Evolutionary conservation across 75 land plant species (phyloP).

Genomic region (Selaginella moellendorffii): DNA sequence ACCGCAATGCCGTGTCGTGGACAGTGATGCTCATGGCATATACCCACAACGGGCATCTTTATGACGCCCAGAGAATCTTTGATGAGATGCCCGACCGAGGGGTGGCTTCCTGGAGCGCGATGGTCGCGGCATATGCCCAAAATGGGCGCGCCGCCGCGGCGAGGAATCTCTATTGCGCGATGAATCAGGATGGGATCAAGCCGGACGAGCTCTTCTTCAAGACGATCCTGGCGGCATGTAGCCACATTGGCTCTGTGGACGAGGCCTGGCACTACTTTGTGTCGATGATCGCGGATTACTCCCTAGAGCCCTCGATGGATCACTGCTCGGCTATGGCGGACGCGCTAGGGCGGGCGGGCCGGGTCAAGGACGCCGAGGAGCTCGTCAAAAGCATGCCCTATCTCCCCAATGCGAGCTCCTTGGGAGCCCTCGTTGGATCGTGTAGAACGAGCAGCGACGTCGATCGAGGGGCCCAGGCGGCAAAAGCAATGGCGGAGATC

Average conservation of each 20-base stretch:
- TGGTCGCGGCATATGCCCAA: too few relatives aligned
- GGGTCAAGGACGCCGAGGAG: slow-evolving; percentile 20
- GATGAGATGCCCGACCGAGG: too few relatives aligned
- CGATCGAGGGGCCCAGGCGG: too few relatives aligned
- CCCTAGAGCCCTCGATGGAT: slow-evolving; percentile 16
- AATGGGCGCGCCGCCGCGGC: too few relatives aligned
- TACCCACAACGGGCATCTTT: too few relatives aligned
- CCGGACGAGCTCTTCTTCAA: slow-evolving; percentile 21
- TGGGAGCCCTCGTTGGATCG: slow-evolving; percentile 30
- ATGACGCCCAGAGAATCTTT: too few relatives aligned
- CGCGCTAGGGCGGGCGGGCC: slow-evolving; percentile 21
- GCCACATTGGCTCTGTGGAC: slow-evolving; percentile 19
- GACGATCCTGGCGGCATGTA: slow-evolving; percentile 18
- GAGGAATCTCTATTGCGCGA: too few relatives aligned
- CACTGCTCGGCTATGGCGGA: slow-evolving; percentile 29
- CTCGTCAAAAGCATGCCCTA: slow-evolving; percentile 16
- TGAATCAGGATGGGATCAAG: slow-evolving; percentile 2
- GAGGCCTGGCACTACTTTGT: slow-evolving; percentile 14
- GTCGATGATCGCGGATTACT: slow-evolving; percentile 15
- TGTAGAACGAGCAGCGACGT: too few relatives aligned
- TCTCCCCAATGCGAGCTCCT: slow-evolving; percentile 10
- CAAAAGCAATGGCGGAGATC: too few relatives aligned
- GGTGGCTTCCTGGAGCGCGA: too few relatives aligned
- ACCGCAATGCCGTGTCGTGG: too few relatives aligned
- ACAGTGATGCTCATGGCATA: too few relatives aligned